Percentiles rank a stretch among this genome's conserved stretches.
phyloP scores from a whole-genome alignment of 1,284 basidiomycete species.

The Cryptococcus sp. region DNA sequence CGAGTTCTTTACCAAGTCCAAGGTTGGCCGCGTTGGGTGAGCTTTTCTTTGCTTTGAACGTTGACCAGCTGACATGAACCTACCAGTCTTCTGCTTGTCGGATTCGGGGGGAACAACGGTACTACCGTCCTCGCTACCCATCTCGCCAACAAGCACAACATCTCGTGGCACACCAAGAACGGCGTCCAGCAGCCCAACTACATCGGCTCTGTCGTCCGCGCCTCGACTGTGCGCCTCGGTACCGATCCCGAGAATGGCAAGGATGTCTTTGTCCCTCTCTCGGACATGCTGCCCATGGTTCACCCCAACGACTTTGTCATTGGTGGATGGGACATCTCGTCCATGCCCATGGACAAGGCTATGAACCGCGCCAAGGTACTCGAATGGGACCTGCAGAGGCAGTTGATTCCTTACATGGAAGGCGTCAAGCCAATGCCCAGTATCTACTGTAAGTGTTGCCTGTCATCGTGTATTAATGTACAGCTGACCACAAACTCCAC shows the following conservation, averaged over 20 bases:
- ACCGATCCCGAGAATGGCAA: slow-evolving; percentile 79
- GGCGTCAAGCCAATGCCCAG: slow-evolving; percentile 85
- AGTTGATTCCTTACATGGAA: slow-evolving; percentile 84
- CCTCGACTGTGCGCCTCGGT: slow-evolving; percentile 91
- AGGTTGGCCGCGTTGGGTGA: slow-evolving; percentile 89
- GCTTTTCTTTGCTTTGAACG: slow-evolving; percentile 41
- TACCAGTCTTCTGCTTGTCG: slow-evolving; percentile 91
- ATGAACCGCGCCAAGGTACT: slow-evolving; percentile 94
- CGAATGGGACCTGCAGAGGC: slow-evolving; percentile 95
- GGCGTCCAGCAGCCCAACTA: slow-evolving; percentile 95
- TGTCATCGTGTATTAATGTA: background rate
- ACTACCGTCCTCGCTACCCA: slow-evolving; percentile 92
- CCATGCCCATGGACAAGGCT: slow-evolving; percentile 79
- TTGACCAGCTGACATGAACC: slow-evolving; percentile 6
- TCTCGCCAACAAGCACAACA: slow-evolving; percentile 93
- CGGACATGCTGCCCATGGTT: slow-evolving; percentile 94
- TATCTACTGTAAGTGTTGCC: slow-evolving; percentile 67
- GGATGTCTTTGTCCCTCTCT: slow-evolving; percentile 90
- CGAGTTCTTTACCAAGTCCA: slow-evolving; percentile 89
- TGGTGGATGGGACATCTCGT: slow-evolving; percentile 97
- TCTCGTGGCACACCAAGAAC: slow-evolving; percentile 92
- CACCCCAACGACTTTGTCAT: slow-evolving; percentile 98
- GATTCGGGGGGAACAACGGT: slow-evolving; percentile 96
- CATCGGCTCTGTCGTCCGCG: slow-evolving; percentile 84
- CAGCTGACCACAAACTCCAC: slow-evolving; percentile 40